These are phyloP conservation scores for Vaccinium myrtillus DNA, from an alignment of 148 eudicot species.

Conservation along the genomic window DNA sequence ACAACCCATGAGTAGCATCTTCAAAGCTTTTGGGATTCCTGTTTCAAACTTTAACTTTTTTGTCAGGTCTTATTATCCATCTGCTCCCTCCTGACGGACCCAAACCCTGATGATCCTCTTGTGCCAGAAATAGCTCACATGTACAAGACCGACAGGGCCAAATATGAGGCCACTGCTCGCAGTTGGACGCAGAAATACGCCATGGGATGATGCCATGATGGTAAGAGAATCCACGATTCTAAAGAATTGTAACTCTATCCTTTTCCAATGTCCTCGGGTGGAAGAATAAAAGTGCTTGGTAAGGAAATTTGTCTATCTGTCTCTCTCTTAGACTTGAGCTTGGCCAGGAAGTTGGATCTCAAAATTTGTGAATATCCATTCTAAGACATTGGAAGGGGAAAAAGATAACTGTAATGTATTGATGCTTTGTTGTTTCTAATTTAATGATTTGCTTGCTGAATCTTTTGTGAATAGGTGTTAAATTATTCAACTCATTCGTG, in stretches of 20 bases:
- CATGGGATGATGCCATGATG: constrained; percentile 46
- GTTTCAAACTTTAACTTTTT: neutral
- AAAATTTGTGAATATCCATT: constrained; percentile 20
- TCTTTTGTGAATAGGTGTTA: neutral
- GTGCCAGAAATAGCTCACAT: constrained; percentile 50
- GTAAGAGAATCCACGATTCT: neutral
- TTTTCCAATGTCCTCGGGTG: neutral
- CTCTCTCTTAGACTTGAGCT: constrained; percentile 5
- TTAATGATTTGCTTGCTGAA: neutral
- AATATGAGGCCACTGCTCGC: constrained; percentile 47
- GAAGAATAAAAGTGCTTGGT: constrained; percentile 18
- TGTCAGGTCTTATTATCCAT: constrained; percentile 38
- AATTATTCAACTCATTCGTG: neutral
- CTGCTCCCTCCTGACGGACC: constrained; percentile 45
- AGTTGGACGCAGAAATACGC: constrained; percentile 51
- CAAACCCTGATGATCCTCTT: constrained; percentile 47
- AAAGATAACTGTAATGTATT: neutral
- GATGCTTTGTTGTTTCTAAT: constrained; percentile 9
- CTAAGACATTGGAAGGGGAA: neutral
- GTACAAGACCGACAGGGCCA: constrained; percentile 45
- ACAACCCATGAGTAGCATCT: neutral
- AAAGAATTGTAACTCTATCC: neutral
- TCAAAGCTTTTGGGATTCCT: neutral
- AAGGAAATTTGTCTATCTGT: neutral
- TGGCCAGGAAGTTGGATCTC: constrained; percentile 10